Conservation (phyloP, 192 early-diverging fungal species). For the Oehlia diaphana region DNA sequence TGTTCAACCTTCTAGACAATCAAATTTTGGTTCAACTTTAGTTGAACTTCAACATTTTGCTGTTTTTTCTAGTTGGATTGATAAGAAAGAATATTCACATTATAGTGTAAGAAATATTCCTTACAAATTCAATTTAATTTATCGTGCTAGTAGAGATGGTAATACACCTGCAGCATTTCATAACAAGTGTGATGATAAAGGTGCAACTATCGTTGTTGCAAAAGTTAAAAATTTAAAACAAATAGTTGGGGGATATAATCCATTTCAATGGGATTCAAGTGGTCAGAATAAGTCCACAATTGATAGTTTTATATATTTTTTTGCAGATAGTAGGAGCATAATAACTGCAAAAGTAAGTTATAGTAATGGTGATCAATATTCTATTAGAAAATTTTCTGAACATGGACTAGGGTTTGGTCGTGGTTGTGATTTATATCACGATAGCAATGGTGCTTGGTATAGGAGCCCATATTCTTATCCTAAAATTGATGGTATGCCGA, state of each 20-base stretch:
- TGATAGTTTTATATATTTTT: too few species aligned
- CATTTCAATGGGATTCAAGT: not conserved
- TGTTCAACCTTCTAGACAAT: too few species aligned
- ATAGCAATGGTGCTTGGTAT: not conserved
- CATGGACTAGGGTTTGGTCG: not conserved
- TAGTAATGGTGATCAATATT: not conserved
- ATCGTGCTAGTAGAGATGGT: slow-evolving; percentile 5
- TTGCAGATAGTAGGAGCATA: too few species aligned
- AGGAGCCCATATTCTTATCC: too few species aligned
- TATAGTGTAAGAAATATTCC: too few species aligned
- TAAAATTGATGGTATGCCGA: not conserved
- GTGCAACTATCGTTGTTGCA: not conserved
- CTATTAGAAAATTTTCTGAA: not conserved
- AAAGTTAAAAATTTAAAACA: not conserved
- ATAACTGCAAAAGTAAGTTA: too few species aligned
- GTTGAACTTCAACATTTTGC: not conserved
- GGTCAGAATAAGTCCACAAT: too few species aligned
- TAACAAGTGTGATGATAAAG: not conserved
- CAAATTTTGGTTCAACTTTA: not conserved
- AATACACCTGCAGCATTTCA: not conserved
- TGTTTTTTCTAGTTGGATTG: not conserved
- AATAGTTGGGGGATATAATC: slow-evolving; percentile 17
- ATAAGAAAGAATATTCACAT: not conserved
- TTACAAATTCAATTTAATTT: not conserved
- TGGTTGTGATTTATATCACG: not conserved